Evolutionary conservation across 495 filamentous ascomycete genomes (phyloP).

Genomic region (Bryoglossum gracile): DNA sequence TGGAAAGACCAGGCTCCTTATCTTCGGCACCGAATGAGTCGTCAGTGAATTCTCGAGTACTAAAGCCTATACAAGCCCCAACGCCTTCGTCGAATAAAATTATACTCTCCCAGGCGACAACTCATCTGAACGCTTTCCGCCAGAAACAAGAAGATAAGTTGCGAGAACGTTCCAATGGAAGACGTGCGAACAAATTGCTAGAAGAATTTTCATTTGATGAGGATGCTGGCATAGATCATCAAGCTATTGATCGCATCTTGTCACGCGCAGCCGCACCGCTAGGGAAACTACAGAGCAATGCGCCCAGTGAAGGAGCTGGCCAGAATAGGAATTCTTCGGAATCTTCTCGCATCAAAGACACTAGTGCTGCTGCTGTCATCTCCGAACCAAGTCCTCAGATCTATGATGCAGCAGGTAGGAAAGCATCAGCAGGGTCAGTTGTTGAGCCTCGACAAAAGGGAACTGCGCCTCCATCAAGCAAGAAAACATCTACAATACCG

Average conservation of each 20-base stretch:
- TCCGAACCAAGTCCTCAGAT: background rate
- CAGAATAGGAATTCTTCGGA: no score
- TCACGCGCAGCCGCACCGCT: no score
- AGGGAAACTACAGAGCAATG: no score
- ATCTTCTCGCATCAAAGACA: background rate
- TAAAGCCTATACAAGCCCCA: background rate
- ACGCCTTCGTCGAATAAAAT: background rate
- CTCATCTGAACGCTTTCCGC: constrained; percentile 9
- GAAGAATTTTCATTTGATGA: background rate
- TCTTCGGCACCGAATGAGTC: background rate
- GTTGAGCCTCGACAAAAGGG: no score
- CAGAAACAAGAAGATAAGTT: constrained; percentile 11
- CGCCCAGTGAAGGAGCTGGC: no score
- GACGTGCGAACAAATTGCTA: background rate
- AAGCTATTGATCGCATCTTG: constrained; percentile 14
- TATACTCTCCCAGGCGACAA: constrained; percentile 14
- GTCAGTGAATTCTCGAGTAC: background rate
- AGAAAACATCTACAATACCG: no score
- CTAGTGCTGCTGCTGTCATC: background rate
- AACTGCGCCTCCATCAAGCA: no score
- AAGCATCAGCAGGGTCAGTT: no score
- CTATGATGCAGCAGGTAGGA: background rate
- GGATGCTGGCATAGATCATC: constrained; percentile 16
- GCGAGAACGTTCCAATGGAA: constrained; percentile 6
- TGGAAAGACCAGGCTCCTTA: constrained; percentile 12